Base-by-base conservation (phyloP, 2,329 filamentous ascomycete genomes). In the Fusarium brevicatenulatum region DNA sequence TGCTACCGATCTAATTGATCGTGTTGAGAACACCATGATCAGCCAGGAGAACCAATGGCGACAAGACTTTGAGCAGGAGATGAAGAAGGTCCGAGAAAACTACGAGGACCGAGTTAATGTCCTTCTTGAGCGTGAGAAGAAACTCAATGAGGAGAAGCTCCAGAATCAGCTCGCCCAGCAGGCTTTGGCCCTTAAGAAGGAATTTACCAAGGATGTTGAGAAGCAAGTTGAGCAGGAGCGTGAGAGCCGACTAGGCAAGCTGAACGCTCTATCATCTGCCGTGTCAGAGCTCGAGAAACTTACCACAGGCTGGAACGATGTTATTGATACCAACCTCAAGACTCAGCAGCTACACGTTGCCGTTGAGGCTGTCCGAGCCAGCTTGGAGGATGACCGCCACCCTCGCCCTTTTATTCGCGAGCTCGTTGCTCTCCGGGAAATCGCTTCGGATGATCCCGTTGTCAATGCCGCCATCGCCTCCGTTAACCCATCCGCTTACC, bases 311-410 rank as follows among this genome's bases (percentile, higher is more conserved):
- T 98, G 95, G 95, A 97, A 95, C 83, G 90, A 91, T 44, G 94
- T 98, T 42, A 91, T 99, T 28, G 95, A 98, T 80, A 87, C 90
- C 68, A 98, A 96, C 84, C 89, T 98, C 71, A 92, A 93, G 83
- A 98, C 96, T 2, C 96, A 99, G 83, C 95, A 98, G 84, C 91
- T 99, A 34, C 94, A 98, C 80, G 94, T 99, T 40, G 96, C 96
- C 25, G 93, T 98, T 36, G 96, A 99, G 81, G 94, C 95, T 43
- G 95, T 98, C 57, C 92, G 94, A 74, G 91, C 93, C 65, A 94
- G 92, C 56, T 89, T 98, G 28, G 92, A 95, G 79, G 92, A 92
- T 73, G 88, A 91, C 18, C 76, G 79, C 18, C 88, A 91, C 76
- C 93, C 95, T 25, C 89, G 90, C 46, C 96, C 96, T 8, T 99